Base-by-base conservation (phyloP, 805 yeast genomes). In the Sugiyamaella chiloensis region DNA sequence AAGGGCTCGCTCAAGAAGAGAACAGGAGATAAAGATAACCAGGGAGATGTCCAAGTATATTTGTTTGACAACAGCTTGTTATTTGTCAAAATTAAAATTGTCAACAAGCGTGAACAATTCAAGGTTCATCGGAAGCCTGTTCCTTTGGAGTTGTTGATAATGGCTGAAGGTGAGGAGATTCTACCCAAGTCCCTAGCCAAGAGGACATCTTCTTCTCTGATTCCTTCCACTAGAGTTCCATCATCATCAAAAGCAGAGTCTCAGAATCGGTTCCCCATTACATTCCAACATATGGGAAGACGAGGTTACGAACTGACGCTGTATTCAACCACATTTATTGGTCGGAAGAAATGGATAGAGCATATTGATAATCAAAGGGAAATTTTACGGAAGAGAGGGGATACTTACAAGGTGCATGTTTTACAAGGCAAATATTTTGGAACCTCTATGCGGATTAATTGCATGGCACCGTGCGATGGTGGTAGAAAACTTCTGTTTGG, bases 401-500 rank as follows among this genome's bases (percentile, higher is more conserved):
- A 88, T 56, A 84, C 91, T 52, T 89, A 85, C 65, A 82, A 93
- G 1, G 70, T 84, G 53, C 80, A 83, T 14, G 84, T 88, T 52
- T 73, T 87, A 47, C 86, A 85, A 54, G 82, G 87, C 20, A 74
- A 85, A 52, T 80, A 80, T 59, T 90, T 90, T 65, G 88, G 81
- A 54, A 79, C 81, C 42, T 72, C 74, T 17, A 81, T 90, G 61
- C 79, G 85, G 52, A 86, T 91, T 58, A 89, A 87, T 61, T 89
- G 97, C 71, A 91, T 89, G 24, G 89, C 86, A 32, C 95, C 96
- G 27, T 85, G 87, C 64, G 96, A 93, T 61, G 96, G 96, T 45
- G 98, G 98, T 17, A 78, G 95, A 54, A 87, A 90, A 62, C 69
- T 90, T 54, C 65, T 93, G 29, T 90, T 87, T 60, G 98, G 98